phyloP scores from a whole-genome alignment of 1,139 yeast genomes.

The Hyphopichia wangnamkhiaoensis region DNA sequence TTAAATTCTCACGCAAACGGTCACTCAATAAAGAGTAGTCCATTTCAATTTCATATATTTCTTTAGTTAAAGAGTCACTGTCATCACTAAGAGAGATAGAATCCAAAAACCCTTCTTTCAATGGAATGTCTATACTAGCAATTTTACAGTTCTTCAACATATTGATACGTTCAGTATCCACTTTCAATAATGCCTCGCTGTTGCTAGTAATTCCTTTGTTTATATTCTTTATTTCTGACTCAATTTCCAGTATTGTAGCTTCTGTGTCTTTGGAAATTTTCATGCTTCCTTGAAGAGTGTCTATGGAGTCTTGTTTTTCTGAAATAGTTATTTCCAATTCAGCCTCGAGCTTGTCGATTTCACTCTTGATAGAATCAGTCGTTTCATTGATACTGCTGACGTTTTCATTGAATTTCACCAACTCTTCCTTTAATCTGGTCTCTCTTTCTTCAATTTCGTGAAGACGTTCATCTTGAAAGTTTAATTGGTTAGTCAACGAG shows the following conservation, averaged over 20 bases:
- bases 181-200: constrained; percentile 58
- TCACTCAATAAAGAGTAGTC: constrained; percentile 57
- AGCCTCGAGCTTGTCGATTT: constrained; percentile 50
- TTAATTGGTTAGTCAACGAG: constrained; percentile 59
- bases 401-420: constrained; percentile 9
- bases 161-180: constrained; percentile 59
- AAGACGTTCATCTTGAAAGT: constrained; percentile 62
- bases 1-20: constrained; percentile 41
- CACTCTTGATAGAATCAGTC: constrained; percentile 32
- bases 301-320: constrained; percentile 33
- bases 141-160: constrained; percentile 74
- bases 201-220: constrained; percentile 36
- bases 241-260: constrained; percentile 33
- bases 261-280: constrained; percentile 31
- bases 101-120: constrained; percentile 58
- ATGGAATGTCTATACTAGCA: constrained; percentile 67
- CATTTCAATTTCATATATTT: constrained; percentile 51
- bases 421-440: constrained; percentile 32
- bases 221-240: constrained; percentile 26
- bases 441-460: constrained; percentile 51
- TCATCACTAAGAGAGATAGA: constrained; percentile 47
- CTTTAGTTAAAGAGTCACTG: constrained; percentile 38
- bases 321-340: constrained; percentile 46
- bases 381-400: constrained; percentile 28
- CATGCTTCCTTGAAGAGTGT: constrained; percentile 25